Evolutionary conservation across 352 stramenopile genomes (phyloP).

Genomic region (Albugo laibachii): DNA sequence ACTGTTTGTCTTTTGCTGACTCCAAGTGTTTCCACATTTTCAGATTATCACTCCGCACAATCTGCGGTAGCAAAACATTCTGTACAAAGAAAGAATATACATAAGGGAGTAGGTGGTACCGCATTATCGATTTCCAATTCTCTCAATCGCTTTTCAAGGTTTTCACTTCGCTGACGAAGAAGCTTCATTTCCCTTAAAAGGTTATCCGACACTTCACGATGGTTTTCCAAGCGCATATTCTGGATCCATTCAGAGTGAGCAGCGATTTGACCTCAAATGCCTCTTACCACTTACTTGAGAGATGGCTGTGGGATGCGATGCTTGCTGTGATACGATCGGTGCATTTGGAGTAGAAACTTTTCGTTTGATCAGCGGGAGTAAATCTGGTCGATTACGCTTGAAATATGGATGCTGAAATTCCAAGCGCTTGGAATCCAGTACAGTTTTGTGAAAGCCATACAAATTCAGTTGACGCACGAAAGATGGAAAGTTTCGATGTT

Average conservation of each 20-base stretch:
- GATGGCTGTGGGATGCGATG: neutral
- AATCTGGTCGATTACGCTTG: slow-evolving; percentile 61
- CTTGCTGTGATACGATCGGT: neutral
- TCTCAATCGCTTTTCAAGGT: slow-evolving; percentile 73
- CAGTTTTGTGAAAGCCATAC: slow-evolving; percentile 86
- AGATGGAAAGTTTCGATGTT: slow-evolving; percentile 86
- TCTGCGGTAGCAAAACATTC: slow-evolving; percentile 13
- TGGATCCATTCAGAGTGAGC: no score
- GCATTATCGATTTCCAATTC: slow-evolving; percentile 77
- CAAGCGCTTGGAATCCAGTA: slow-evolving; percentile 81
- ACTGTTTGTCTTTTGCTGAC: slow-evolving; percentile 67
- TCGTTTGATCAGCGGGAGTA: slow-evolving; percentile 77
- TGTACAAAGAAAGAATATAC: neutral
- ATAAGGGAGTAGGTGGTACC: slow-evolving; percentile 10
- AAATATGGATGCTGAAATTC: slow-evolving; percentile 89
- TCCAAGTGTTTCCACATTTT: slow-evolving; percentile 80
- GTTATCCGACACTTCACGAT: slow-evolving; percentile 60
- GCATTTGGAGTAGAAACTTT: slow-evolving; percentile 13
- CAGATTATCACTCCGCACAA: slow-evolving; percentile 72
- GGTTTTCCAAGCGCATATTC: slow-evolving; percentile 45
- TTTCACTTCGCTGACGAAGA: slow-evolving; percentile 55
- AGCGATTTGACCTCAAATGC: neutral
- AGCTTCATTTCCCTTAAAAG: slow-evolving; percentile 72
- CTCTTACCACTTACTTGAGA: neutral
- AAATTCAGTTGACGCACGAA: slow-evolving; percentile 89